A percentile compares a stretch with the other conserved stretches of the same genome.
Conservation (phyloP, 345 rosid genomes). For the Euphorbia pulcherrima region DNA sequence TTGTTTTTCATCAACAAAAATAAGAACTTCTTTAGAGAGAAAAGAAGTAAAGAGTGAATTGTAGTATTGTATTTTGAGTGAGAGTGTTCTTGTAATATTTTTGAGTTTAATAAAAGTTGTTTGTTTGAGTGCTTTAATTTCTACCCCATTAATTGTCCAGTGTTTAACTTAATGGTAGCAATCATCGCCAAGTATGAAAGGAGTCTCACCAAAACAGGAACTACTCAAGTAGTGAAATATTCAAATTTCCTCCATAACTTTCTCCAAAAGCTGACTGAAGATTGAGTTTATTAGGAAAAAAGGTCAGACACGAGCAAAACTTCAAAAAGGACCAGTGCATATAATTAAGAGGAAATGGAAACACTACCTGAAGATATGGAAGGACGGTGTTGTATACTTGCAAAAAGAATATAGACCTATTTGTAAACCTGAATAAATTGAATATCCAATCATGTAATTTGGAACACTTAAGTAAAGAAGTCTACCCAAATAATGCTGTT, state of each 20-base stretch:
- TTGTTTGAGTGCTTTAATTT: too few relatives aligned
- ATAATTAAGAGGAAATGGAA: too few relatives aligned
- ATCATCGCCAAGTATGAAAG: background rate
- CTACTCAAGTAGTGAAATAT: constrained; percentile 24
- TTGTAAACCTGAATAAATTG: constrained; percentile 46
- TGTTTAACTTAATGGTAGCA: background rate
- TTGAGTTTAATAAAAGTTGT: too few relatives aligned
- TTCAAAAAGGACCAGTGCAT: background rate
- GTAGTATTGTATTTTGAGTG: too few relatives aligned
- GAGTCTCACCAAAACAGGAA: background rate
- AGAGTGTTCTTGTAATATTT: too few relatives aligned
- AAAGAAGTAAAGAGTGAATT: too few relatives aligned
- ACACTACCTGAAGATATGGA: constrained; percentile 58
- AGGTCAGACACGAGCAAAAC: constrained; percentile 2
- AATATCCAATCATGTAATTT: constrained; percentile 7
- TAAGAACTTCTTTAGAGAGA: too few relatives aligned
- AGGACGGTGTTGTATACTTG: constrained; percentile 43
- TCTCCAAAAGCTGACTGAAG: constrained; percentile 60
- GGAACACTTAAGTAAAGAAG: background rate
- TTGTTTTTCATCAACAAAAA: too few relatives aligned
- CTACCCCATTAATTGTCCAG: background rate
- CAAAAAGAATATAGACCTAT: constrained; percentile 43
- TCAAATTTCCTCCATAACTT: constrained; percentile 69
- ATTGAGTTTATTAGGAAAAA: constrained; percentile 11
- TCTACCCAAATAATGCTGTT: too few relatives aligned